These are phyloP conservation scores for Phyllosticta citribraziliensis DNA, from an alignment of 2,329 filamentous ascomycete genomes.

Conservation along the genomic window DNA sequence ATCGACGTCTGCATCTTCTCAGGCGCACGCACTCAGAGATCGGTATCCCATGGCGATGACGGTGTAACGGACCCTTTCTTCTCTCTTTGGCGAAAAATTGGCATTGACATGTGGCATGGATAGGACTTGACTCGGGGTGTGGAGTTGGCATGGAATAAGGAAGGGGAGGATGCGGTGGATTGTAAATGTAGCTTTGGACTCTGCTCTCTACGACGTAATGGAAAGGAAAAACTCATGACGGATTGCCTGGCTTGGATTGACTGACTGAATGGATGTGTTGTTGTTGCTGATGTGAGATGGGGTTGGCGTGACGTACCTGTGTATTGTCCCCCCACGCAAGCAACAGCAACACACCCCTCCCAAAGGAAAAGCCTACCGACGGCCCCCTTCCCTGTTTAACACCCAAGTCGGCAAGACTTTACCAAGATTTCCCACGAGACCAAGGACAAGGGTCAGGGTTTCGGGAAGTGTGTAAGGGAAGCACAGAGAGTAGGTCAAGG, in stretches of 20 bases:
- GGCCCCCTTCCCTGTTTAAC: no score
- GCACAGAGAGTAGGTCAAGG: no score
- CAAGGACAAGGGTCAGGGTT: no score
- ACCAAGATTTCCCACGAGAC: no score
- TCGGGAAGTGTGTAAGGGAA: no score
- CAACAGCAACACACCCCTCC: no score
- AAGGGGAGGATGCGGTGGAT: neutral
- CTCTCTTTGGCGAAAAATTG: neutral
- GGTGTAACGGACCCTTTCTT: neutral
- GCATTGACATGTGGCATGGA: neutral
- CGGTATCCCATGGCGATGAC: neutral
- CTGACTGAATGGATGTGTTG: neutral
- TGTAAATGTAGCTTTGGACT: neutral
- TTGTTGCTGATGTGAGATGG: no score
- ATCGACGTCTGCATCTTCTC: no score
- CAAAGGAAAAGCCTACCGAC: neutral
- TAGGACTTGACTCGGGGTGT: neutral
- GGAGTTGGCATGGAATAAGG: neutral
- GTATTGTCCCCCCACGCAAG: no score
- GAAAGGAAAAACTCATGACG: neutral
- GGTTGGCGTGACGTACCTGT: no score
- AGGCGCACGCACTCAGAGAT: no score
- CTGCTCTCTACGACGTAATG: neutral
- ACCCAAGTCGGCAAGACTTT: no score
- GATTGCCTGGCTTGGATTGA: neutral